Base-by-base conservation (phyloP, 1,139 yeast species). In the Kodamaea sp. region DNA sequence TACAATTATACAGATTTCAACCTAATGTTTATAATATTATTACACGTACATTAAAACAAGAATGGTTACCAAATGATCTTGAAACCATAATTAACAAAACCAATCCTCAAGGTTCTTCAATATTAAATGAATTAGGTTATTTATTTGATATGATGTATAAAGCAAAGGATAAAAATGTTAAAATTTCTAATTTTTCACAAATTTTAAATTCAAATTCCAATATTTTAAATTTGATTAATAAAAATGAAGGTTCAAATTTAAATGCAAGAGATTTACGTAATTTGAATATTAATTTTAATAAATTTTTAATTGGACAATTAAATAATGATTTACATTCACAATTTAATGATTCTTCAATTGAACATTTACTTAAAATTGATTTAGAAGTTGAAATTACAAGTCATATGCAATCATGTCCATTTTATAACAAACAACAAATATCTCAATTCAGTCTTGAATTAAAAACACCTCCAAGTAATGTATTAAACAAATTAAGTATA, bases 121-220 rank as follows among this genome's bases (percentile, higher is more conserved):
- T 90, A 7, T 60, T 89, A 27, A 81, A 85, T 40, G 97, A 94
- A 55, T 65, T 90, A 35, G 98, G 96, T 0, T 87, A 89, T 45
- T 65, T 94, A 11, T 87, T 81, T 62, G 97, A 94, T 54, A 92
- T 92, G 98, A 74, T 92, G 65, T 73, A 74, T 37, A 87, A 87
- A 56, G 89, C 96, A 0, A 65, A 75, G 23, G 94, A 95, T 1
- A 73, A 75, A 37, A 72, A 56, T 78, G 86, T 64, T 67, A 85
- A 83, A 35, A 84, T 92, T 0, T 67, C 85, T 7, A 88, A 92
- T 54, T 89, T 92, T 60, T 55, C 73, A 1, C 67, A 65, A 37
- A 60, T 63, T 35, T 56, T 83, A 5, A 63, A 72, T 27, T 62
- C 63, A 4, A 70, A 70, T 23, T 81, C 81, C 0, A 60, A 61